A percentile compares a stretch with the other conserved stretches of the same genome.
Evolutionary conservation across 2,329 filamentous ascomycete species (phyloP).

Genomic region (Monosporascus cannonballus): DNA sequence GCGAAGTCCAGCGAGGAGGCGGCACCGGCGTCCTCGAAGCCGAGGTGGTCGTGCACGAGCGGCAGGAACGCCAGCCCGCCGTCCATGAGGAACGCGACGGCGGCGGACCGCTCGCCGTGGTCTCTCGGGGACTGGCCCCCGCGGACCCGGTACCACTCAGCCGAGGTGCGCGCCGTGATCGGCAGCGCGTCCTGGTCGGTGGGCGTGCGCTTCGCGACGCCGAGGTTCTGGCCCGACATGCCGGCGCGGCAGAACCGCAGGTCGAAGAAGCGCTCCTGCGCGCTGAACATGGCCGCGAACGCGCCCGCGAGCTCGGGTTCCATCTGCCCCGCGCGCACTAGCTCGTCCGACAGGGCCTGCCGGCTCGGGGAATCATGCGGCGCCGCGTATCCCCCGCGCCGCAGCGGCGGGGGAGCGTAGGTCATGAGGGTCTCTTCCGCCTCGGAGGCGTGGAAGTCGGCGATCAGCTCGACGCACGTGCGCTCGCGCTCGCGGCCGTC

Average conservation of each 20-base stretch:
- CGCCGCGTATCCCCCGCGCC: constrained; percentile 19
- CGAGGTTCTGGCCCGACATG: constrained; percentile 38
- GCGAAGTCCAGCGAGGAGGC: constrained; percentile 46
- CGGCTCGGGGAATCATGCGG: constrained; percentile 19
- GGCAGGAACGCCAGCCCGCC: constrained; percentile 37
- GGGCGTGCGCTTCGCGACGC: constrained; percentile 27
- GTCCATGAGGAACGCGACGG: constrained; percentile 39
- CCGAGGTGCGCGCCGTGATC: constrained; percentile 30
- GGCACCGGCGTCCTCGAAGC: constrained; percentile 36
- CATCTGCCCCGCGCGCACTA: constrained; percentile 14
- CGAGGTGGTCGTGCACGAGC: constrained; percentile 34
- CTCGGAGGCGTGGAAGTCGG: constrained; percentile 41
- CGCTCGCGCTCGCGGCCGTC: constrained; percentile 25
- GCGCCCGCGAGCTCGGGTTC: not conserved
- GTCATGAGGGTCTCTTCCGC: constrained; percentile 22
- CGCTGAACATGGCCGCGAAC: constrained; percentile 20
- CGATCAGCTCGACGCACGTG: constrained; percentile 34
- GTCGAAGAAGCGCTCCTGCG: constrained; percentile 28
- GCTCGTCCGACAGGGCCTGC: constrained; percentile 13
- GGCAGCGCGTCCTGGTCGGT: constrained; percentile 32
- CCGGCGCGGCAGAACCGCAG: constrained; percentile 30
- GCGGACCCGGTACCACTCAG: constrained; percentile 34
- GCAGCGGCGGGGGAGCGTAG: constrained; percentile 31
- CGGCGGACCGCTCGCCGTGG: constrained; percentile 24
- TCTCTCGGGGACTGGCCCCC: constrained; percentile 8